Percentiles rank a stretch among this genome's conserved stretches.
phyloP scores from a whole-genome alignment of 1,284 basidiomycete species.

The Sporisorium graminicola region DNA sequence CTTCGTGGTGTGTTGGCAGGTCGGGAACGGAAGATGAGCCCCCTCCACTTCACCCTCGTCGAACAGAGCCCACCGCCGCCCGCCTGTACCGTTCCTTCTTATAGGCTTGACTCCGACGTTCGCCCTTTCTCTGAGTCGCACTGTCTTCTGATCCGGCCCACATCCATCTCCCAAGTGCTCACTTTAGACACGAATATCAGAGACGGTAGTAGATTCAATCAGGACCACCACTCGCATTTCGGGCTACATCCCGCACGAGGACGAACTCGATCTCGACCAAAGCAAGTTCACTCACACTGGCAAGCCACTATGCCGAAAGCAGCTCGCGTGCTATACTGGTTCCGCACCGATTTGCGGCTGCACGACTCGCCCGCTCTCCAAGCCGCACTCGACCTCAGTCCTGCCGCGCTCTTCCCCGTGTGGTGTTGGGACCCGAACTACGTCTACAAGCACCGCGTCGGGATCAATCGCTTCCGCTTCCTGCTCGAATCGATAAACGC shows the following conservation, averaged over 20 bases:
- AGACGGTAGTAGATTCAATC: background rate
- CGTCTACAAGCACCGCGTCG: slow-evolving; percentile 72
- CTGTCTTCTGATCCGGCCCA: background rate
- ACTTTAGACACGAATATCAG: background rate
- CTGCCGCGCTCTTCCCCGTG: slow-evolving; percentile 72
- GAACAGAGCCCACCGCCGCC: no score
- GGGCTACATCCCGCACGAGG: no score
- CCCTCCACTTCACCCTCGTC: background rate
- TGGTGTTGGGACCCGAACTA: slow-evolving; percentile 70
- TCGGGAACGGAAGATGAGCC: no score
- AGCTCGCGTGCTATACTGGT: slow-evolving; percentile 72
- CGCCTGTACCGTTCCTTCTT: no score
- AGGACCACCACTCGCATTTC: no score
- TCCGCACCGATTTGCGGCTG: slow-evolving; percentile 73
- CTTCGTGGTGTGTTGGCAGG: no score
- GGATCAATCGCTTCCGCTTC: slow-evolving; percentile 73
- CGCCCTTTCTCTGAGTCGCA: background rate
- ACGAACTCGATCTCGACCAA: background rate
- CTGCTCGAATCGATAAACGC: slow-evolving; percentile 71
- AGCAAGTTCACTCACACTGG: no score
- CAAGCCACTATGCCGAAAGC: slow-evolving; percentile 46
- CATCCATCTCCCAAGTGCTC: no score
- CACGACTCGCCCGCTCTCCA: slow-evolving; percentile 73
- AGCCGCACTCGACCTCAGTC: slow-evolving; percentile 71
- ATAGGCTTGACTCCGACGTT: background rate